These are phyloP conservation scores for Cryptococcus sp. DNA, from an alignment of 1,284 basidiomycete species.

Conservation along the genomic window DNA sequence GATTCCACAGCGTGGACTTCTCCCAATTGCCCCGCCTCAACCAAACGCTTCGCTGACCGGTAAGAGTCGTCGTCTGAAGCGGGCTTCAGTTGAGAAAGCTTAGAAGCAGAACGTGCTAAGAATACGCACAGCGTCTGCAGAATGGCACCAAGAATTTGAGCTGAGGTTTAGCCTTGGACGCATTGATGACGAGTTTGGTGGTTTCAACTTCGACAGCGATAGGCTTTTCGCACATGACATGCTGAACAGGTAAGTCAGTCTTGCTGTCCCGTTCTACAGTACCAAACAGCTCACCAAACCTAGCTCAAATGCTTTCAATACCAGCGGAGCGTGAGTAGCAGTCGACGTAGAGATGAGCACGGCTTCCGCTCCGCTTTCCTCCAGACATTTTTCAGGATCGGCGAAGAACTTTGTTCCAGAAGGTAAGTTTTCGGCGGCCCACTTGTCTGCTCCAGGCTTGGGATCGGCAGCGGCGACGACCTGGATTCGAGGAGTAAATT, in stretches of 20 bases:
- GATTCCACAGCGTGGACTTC: conserved; percentile 15
- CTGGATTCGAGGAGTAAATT: conserved; percentile 12
- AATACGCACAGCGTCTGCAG: conserved; percentile 24
- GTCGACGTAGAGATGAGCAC: conserved; percentile 27
- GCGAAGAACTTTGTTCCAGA: conserved; percentile 7
- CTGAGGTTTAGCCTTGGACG: conserved; percentile 14
- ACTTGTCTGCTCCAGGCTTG: conserved; percentile 7
- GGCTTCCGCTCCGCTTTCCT: conserved; percentile 16
- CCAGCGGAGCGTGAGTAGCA: conserved; percentile 19
- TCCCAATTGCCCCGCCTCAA: conserved; percentile 19
- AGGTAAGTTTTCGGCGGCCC: conserved; percentile 19
- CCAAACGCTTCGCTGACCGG: not conserved
- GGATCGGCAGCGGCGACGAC: conserved; percentile 27
- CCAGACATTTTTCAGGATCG: conserved; percentile 14
- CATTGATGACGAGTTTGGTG: conserved; percentile 16
- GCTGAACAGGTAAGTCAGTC: conserved; percentile 2
- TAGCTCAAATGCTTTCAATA: conserved; percentile 16
- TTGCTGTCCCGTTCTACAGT: not conserved
- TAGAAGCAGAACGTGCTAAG: not conserved
- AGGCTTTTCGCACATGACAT: conserved; percentile 33
- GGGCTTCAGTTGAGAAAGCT: too few relatives aligned
- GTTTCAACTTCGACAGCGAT: conserved; percentile 23
- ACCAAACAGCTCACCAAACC: conserved; percentile 17
- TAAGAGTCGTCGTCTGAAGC: not conserved
- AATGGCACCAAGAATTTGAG: conserved; percentile 27